Percentiles rank a stretch among this genome's conserved stretches.
Conservation (phyloP, 1,284 basidiomycete genomes). For the Cryptococcus sp. region DNA sequence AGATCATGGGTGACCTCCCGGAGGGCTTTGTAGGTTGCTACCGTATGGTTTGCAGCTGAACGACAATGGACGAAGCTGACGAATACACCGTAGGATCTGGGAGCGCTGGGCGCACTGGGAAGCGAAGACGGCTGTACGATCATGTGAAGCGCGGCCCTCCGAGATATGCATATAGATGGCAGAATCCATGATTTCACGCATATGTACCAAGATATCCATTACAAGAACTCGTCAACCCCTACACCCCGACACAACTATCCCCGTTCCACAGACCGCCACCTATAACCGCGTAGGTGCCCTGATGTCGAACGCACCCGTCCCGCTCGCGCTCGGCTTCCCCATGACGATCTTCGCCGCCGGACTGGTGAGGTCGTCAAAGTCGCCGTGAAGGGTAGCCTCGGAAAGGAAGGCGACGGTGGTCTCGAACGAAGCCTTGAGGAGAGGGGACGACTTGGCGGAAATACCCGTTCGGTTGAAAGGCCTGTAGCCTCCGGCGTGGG, state of each 20-base stretch:
- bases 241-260: neutral
- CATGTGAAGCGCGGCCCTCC: conserved; percentile 22
- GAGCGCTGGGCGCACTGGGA: conserved; percentile 36
- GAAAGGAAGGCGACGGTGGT: conserved; percentile 95
- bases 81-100: conserved; percentile 34
- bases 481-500: conserved; percentile 93
- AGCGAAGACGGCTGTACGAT: conserved; percentile 42
- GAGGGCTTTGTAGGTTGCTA: conserved; percentile 59
- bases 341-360: conserved; percentile 85
- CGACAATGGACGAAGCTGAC: too few species aligned
- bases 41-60: neutral
- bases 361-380: conserved; percentile 85
- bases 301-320: conserved; percentile 81
- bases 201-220: neutral
- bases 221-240: neutral
- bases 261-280: neutral
- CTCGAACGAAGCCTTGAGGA: conserved; percentile 96
- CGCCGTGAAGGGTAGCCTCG: conserved; percentile 89
- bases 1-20: conserved; percentile 88
- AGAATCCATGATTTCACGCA: neutral
- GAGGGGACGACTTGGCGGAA: conserved; percentile 81
- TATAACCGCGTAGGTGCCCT: conserved; percentile 36
- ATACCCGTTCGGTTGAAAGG: conserved; percentile 97
- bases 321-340: conserved; percentile 74
- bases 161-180: too few species aligned